Evolutionary conservation across 140 eudicot genomes (phyloP).

Genomic region (Stevia rebaudiana): DNA sequence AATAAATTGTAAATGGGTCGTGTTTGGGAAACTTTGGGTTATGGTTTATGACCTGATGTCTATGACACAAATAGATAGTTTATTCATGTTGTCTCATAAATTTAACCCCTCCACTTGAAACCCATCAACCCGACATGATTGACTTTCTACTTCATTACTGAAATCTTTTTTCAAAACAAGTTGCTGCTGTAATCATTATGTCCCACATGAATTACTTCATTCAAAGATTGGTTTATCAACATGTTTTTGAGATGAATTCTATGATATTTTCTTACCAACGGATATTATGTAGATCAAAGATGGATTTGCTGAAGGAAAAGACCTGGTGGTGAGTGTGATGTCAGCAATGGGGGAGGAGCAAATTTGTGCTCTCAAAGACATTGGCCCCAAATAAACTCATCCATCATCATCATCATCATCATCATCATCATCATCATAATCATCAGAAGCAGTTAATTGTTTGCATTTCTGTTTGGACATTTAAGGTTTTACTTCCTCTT

Average conservation of each 20-base stretch:
- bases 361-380: conserved; percentile 19
- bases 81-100: neutral
- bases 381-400: conserved; percentile 12
- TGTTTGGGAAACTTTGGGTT: no score
- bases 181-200: neutral
- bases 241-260: no score
- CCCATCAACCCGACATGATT: neutral
- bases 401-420: neutral
- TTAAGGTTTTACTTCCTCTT: neutral
- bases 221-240: no score
- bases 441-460: neutral
- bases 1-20: no score
- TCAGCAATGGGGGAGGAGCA: conserved; percentile 23
- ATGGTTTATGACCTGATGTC: neutral
- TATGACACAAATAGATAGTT: neutral
- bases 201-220: neutral
- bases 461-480: conserved; percentile 7
- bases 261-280: no score
- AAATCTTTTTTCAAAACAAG: neutral
- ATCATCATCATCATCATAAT: neutral
- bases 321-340: conserved; percentile 24
- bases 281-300: conserved; percentile 9
- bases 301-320: conserved; percentile 21
- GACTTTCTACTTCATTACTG: neutral
- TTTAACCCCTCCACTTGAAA: neutral